Base-by-base conservation (phyloP, 2,329 filamentous ascomycete species). In the Diplodia mutila region DNA sequence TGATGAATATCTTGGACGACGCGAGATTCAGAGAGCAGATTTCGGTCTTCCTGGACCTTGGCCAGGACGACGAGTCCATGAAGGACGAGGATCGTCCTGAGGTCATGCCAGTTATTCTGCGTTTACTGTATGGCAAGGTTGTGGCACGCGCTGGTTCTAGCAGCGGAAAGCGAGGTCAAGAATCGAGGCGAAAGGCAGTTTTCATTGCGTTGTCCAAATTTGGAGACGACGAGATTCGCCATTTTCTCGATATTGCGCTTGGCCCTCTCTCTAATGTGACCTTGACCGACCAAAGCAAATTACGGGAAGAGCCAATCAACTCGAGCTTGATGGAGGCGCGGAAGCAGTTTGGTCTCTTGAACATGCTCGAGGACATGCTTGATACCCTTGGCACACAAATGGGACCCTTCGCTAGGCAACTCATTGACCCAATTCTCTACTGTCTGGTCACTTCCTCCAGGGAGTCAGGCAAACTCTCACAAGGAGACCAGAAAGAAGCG, bases 21-120 rank as follows among this genome's bases (percentile, higher is more conserved):
- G 89, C 91, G 27, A 87, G 92, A 59, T 97, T 98, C 80, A 92
- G 93, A 75, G 95, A 98, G 74, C 94, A 98, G 76, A 85, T 99
- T n/a, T 90, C 93, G 0, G 88, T 95, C 4, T 91, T 99, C 71
- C 86, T 99, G 65, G 90, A 93, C 74, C 87, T 90, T 18, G 89
- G 91, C 21, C 75, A 81, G 27, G 82, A 87, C 48, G 83, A 86
- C 69, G 89, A 89, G 67, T 80, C 89, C 66, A 90, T 97, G 71
- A 89, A 90, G 71, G 82, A 89, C 7, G 87, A 90, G 61, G 93
- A 99, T 75, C 88, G 91, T 9, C 74, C 82, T 3, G 86, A 88
- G 54, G 80, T 97, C 42, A 92, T 98, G 85, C 94, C 95, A 1
- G 87, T 99, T 5, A 84, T 99, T 29, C 85, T 99, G 39, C 87